Base-by-base conservation (phyloP, 2,329 filamentous ascomycete genomes). In the Hypoxylon sp. region DNA sequence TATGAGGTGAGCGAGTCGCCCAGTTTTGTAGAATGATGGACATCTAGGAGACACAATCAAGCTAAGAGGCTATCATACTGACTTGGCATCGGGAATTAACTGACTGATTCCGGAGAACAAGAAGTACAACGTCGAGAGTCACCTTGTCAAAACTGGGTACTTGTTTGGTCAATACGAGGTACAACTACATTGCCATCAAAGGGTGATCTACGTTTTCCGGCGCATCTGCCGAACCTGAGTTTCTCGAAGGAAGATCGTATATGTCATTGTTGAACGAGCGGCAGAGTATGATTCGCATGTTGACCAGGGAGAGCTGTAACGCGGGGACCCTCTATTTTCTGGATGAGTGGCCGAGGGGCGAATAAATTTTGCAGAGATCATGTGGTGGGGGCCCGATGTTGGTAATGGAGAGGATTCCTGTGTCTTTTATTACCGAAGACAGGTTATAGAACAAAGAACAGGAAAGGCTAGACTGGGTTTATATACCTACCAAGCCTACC, bases 291-390 rank as follows among this genome's bases (percentile, higher is more conserved):
- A 64, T 67, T 67, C 45, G 53, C 56, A 61, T 50, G 27, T 21
- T 46, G 46, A 30, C 19, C 27, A 47, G 19, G 45, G 21, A 34
- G 21, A 61, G 23, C 61, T 50, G 37, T 45, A 59, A 61, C 63
- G 67, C 63, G 63, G 66, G 63, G 59, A 61, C 60, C 51, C 52
- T 39, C 47, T 61, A 60, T 67, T 61, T 58, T 53, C 50, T 66
- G 41, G 46, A 53, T 32, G 19, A 21, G 29, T 62, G 63, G 60
- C 57, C 53, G 51, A 67, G 53, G 45, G 16, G 16, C 34, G 47
- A 65, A 52, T 37, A 51, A 57, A 67, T 63, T 30, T 61, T 41
- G 30, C 43, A 60, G 19, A 47, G 63, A 61, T 69, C 61, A 21
- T 23, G 32, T 51, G 43, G 63, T 46, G 60, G 63, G 58, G 60